Base-by-base conservation (phyloP, 768 basidiomycete species). In the Phaffia tasmanica region DNA sequence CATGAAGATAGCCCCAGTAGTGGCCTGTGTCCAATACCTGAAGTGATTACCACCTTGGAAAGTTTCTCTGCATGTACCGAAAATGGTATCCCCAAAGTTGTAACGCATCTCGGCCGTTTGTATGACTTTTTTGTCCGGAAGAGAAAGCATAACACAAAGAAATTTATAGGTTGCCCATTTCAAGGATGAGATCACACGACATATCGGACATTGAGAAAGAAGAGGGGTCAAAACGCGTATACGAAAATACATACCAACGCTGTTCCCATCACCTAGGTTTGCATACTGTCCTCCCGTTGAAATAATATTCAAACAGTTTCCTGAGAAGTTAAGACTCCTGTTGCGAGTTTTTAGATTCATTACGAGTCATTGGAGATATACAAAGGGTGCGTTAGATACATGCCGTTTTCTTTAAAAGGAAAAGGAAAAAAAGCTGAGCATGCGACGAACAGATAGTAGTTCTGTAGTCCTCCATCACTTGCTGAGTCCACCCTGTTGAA, bases 231-330 rank as follows among this genome's bases (percentile, higher is more conserved):
- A n/a, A n/a, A n/a, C n/a, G n/a, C n/a, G n/a, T n/a, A n/a, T n/a
- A n/a, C n/a, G 11, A 42, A 42, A 23, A 21, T 3, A 80, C 85
- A 70, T 70, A 88, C 88, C 66, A 64, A 78, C 80, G 1, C 86
- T 89, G 64, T 84, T 76, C 0, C 90, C 90, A 72, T 95, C 92
- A 3, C 92, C 92, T 0, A 95, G 80, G 72, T 92, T 79, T 0
- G 86, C 89, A 3, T 72, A 77, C 73, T 95, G 92, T 62, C 81
- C 74, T 19, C 77, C 78, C 1, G 88, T 87, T 1, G 81, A 77
- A 74, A 86, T 84, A 72, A 92, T 88, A 1, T 91, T 91, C 30
- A 94, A 78, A 73, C 90, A 94, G 77, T 93, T 88, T 19, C 82
- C 78, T 27, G 84, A 81, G 74, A 87, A 86, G 16, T 84, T 81